Base-by-base conservation (phyloP, 306 rosid species). In the Prunus campanulata region DNA sequence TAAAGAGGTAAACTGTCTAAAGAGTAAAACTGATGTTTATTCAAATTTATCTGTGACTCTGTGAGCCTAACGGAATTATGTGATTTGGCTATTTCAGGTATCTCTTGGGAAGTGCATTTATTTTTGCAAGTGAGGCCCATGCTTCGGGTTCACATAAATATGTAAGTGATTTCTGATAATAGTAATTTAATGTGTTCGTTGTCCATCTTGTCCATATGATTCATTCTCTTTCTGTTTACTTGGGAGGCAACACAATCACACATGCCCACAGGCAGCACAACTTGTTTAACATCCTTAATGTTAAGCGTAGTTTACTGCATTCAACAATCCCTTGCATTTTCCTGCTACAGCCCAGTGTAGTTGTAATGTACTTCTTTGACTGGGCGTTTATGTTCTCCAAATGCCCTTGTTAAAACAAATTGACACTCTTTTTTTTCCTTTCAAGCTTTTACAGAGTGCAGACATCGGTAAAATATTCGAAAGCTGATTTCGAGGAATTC, bases 1-100 rank as follows among this genome's bases (percentile, higher is more conserved):
- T 69, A 66, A 24, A 77, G 74, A 88, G 83, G 97, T 89, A 72
- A 47, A 61, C 22, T 56, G 14, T 80, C 77, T 25, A 55, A 72
- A 64, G 62, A 60, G 48, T 81, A 27, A 68, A 29, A 16, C 11
- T 48, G 35, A 50, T 74, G 20, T 51, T 50, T 55, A 35, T 71
- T 54, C 46, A 5, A 74, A 52, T 29, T 30, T 39, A 8, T 9
- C 4, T 60, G 30, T 42, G 39, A 51, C 30, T 39, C 42, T 18
- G 35, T 12, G 46, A 46, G 19, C 57, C 30, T 74, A 60, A 20
- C 30, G 39, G 70, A 57, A 19, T 69, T 66, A 60, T 48, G 74
- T 55, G n/a, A 1, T 49, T 39, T 22, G 66, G 3, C 22, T 65
- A 69, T 69, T 82, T 63, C 80, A 70, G 83, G 70, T 56, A 25